Percentiles rank a stretch among this genome's conserved stretches.
These are phyloP conservation scores for Solanum sitiens DNA, from an alignment of 257 asterid species.

Conservation along the genomic window DNA sequence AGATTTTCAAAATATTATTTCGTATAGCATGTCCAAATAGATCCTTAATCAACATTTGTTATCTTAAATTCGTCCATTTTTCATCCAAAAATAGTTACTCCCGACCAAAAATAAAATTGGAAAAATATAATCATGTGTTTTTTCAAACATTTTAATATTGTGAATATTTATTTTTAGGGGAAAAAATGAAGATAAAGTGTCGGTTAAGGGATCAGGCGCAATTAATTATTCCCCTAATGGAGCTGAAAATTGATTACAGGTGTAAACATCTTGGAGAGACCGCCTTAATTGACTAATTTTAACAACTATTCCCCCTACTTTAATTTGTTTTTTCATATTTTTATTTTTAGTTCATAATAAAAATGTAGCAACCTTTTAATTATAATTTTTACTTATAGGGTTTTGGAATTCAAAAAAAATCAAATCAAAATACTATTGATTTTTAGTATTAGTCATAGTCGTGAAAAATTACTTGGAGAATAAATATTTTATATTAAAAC, in stretches of 20 bases:
- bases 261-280: constrained; percentile 15
- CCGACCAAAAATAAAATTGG: not conserved
- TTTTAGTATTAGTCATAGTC: not conserved
- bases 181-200: not conserved
- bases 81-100: not conserved
- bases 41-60: not conserved
- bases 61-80: not conserved
- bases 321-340: no score
- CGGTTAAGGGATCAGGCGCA: not conserved
- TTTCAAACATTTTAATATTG: not conserved
- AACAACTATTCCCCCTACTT: not conserved
- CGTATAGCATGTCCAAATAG: not conserved
- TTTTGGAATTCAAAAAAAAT: no score
- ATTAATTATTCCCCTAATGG: not conserved
- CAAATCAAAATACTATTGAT: no score
- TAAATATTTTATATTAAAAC: no score
- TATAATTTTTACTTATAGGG: no score
- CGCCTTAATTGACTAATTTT: constrained; percentile 27
- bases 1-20: not conserved
- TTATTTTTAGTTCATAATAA: not conserved
- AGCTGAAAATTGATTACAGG: not conserved
- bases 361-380: not conserved
- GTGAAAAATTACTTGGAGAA: no score
- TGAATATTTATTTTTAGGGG: not conserved
- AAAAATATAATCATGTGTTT: not conserved